Percentiles rank a stretch among this genome's conserved stretches.
Evolutionary conservation across 176 grass and related monocot genomes (phyloP).

Genomic region (Panicum miliaceum): DNA sequence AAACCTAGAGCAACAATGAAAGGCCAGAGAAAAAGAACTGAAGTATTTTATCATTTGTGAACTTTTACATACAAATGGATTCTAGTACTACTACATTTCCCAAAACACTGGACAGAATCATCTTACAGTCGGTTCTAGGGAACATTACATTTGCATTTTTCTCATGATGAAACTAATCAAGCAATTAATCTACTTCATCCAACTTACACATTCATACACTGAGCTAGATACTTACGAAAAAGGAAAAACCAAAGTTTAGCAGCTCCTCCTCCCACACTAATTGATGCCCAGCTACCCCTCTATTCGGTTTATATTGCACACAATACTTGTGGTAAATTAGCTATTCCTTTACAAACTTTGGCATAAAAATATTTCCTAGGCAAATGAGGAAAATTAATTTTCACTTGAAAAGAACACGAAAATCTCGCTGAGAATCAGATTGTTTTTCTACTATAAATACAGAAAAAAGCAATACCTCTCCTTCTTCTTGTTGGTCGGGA

Average conservation of each 20-base stretch:
- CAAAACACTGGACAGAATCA: background rate
- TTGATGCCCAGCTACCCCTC: background rate
- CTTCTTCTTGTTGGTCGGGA: slow-evolving; percentile 72
- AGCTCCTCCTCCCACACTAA: background rate
- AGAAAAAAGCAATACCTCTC: slow-evolving; percentile 57
- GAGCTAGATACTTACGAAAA: background rate
- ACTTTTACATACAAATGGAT: background rate
- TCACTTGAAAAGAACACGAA: background rate
- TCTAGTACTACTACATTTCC: background rate
- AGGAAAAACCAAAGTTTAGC: background rate
- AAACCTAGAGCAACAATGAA: background rate
- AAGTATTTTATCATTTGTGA: background rate
- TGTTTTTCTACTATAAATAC: background rate
- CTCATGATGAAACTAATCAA: background rate
- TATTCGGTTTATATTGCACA: background rate
- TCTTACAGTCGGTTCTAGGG: background rate
- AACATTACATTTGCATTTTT: background rate
- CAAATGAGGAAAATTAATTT: background rate
- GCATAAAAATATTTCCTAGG: background rate
- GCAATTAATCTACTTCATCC: background rate
- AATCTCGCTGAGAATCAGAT: background rate
- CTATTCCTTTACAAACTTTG: background rate
- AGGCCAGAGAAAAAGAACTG: background rate
- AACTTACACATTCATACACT: too few species aligned
- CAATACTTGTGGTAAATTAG: background rate